These are phyloP conservation scores for Ettlia oleoabundans DNA, from an alignment of 139 green algal species.

Conservation along the genomic window DNA sequence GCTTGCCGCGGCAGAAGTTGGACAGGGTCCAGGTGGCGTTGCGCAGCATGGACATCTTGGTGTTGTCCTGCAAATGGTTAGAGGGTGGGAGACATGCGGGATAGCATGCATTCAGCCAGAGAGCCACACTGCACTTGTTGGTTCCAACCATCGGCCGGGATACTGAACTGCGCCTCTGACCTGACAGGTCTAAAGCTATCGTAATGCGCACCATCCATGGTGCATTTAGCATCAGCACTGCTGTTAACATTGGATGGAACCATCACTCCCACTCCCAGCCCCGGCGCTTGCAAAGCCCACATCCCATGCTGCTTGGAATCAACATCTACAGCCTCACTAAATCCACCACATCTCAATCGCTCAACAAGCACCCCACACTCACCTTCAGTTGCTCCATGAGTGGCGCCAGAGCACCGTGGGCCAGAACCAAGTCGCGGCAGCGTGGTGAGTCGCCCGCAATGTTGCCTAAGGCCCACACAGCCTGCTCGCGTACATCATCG, in stretches of 20 bases:
- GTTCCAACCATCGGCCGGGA: too few species aligned
- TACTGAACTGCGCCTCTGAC: too few species aligned
- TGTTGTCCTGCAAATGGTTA: conserved; percentile 75
- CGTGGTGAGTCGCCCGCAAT: conserved; percentile 94
- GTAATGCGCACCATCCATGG: too few species aligned
- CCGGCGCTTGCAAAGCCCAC: too few species aligned
- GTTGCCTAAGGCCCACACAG: conserved; percentile 99
- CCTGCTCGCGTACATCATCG: conserved; percentile 98
- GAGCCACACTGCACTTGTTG: too few species aligned
- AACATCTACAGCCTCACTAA: too few species aligned
- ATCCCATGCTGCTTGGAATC: too few species aligned
- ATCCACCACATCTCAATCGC: background rate
- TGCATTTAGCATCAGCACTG: too few species aligned
- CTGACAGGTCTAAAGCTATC: too few species aligned
- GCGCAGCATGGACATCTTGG: conserved; percentile 97
- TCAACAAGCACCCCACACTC: background rate
- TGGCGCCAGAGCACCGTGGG: conserved; percentile 81
- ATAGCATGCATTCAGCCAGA: background rate
- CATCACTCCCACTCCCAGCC: too few species aligned
- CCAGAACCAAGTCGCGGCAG: conserved; percentile 96
- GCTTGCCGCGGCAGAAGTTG: conserved; percentile 99
- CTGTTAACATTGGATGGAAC: too few species aligned
- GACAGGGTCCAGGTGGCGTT: conserved; percentile 99
- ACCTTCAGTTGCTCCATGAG: conserved; percentile 84
- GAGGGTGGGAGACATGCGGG: background rate